Conservation (phyloP, 2,329 filamentous ascomycete genomes). For the Penicillium nordicum region DNA sequence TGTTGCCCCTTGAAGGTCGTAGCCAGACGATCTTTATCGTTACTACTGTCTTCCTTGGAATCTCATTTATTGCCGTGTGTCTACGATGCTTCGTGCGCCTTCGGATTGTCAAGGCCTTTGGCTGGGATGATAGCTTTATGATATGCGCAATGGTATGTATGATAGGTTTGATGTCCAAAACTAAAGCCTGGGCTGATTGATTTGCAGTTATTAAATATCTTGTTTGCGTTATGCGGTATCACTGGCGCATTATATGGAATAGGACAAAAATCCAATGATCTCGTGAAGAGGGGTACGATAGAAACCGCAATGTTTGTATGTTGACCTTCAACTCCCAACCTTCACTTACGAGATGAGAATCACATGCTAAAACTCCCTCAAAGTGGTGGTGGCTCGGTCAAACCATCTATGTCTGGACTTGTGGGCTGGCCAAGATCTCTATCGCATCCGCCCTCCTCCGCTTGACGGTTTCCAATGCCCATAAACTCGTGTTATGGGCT, state of each 20-base stretch:
- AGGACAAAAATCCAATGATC: constrained; percentile 21
- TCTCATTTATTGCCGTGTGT: constrained; percentile 34
- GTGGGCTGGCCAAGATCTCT: constrained; percentile 49
- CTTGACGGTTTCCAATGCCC: constrained; percentile 46
- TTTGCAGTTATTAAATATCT: constrained; percentile 29
- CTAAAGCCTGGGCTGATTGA: background rate
- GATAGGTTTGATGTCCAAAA: background rate
- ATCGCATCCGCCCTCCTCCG: constrained; percentile 55
- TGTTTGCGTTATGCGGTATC: constrained; percentile 38
- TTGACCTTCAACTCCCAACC: background rate
- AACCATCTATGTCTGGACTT: constrained; percentile 51
- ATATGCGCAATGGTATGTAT: constrained; percentile 35
- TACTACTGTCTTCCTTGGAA: constrained; percentile 30
- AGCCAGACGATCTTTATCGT: constrained; percentile 34
- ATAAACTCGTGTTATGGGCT: constrained; percentile 46
- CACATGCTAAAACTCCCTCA: constrained; percentile 11
- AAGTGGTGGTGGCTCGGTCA: constrained; percentile 56
- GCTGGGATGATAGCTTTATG: constrained; percentile 40
- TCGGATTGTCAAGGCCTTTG: constrained; percentile 35
- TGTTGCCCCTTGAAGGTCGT: constrained; percentile 32
- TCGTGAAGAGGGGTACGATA: constrained; percentile 21
- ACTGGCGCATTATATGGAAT: constrained; percentile 34
- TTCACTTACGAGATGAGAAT: background rate
- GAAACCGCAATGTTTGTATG: constrained; percentile 18
- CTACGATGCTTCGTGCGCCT: constrained; percentile 39